Percentiles rank a stretch among this genome's conserved stretches.
These are phyloP conservation scores for Holtermannia corniformis DNA, from an alignment of 768 basidiomycete species.

Conservation along the genomic window DNA sequence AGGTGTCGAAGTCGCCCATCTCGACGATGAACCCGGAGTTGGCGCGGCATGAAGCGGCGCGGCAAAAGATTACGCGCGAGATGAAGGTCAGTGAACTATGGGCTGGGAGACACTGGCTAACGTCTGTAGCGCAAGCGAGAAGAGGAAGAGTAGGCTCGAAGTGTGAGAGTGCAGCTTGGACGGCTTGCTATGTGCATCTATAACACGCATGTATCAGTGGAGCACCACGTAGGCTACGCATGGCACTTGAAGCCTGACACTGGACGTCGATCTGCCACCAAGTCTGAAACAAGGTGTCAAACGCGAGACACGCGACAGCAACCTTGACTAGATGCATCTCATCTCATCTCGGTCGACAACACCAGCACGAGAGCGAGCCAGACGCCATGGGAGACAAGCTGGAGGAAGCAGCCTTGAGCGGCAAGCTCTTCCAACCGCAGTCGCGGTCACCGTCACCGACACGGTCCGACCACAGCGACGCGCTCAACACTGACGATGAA, in stretches of 20 bases:
- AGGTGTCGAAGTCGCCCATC: constrained; percentile 88
- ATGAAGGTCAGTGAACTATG: constrained; percentile 54
- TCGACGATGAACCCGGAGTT: constrained; percentile 81
- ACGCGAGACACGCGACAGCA: no score
- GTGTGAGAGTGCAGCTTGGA: no score
- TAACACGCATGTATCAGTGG: no score
- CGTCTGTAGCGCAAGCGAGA: constrained; percentile 58
- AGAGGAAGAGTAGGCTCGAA: constrained; percentile 54
- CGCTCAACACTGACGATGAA: background rate
- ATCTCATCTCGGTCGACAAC: background rate
- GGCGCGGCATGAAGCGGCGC: constrained; percentile 82
- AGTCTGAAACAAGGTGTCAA: background rate
- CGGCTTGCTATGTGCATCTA: no score
- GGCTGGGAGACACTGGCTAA: background rate
- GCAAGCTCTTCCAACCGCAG: background rate
- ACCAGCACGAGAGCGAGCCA: no score
- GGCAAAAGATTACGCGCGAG: constrained; percentile 80
- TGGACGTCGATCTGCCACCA: background rate
- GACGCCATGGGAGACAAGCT: background rate
- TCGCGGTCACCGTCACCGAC: background rate
- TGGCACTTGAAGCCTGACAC: background rate
- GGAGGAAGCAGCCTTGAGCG: background rate
- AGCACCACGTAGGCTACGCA: no score
- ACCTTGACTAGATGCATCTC: no score
- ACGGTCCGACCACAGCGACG: background rate